Evolutionary conservation across 768 basidiomycete genomes (phyloP), one percentile per base, ranked within the genome.

Genomic region (Leccinellum luteum): DNA sequence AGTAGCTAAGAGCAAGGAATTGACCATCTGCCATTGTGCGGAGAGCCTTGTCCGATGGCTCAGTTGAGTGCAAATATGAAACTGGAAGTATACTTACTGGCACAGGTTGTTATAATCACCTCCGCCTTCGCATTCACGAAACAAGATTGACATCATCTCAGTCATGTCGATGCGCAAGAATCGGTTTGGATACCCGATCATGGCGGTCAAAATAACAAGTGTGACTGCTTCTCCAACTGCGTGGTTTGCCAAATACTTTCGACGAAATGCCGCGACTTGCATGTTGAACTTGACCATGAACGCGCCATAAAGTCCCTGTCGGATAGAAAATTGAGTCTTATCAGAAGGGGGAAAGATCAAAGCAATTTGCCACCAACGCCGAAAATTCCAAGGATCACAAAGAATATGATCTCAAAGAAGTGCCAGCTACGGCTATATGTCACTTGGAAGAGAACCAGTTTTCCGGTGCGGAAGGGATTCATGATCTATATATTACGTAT

Each of bases 341-440:
- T 19, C 50, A 48, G 27, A 43, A 43, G 41, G 41, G 45, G 3
- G 23, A 6, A 30, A 43, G 30, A 50, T 31, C 54, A 30, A 25
- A 38, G 32, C 51, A 32, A 50, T 44, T 27, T 56, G 48, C 43
- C 15, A 74, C 84, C 59, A 67, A 96, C 96, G 49, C 97, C 97
- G 71, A 99, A 99, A 60, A 98, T 81, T 10, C 97, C 97, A 43
- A 99, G 84, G 57, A 98, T 84, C 53, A 98, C 81, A 74, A 95
- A 99, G 72, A 96, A 96, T 17, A 97, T 88, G 51, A 99, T 91
- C 69, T 98, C 97, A 68, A 98, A 98, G 75, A 96, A 98, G 69
- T 98, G 97, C 97, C 97, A 99, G 66, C 94, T 94, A 31, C 96
- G 83, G 69, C 90, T 91, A 72, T 98, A 99, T 2, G 94, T 95